phyloP scores from a whole-genome alignment of 2,329 filamentous ascomycete species.

The Talaromyces verruculosus region DNA sequence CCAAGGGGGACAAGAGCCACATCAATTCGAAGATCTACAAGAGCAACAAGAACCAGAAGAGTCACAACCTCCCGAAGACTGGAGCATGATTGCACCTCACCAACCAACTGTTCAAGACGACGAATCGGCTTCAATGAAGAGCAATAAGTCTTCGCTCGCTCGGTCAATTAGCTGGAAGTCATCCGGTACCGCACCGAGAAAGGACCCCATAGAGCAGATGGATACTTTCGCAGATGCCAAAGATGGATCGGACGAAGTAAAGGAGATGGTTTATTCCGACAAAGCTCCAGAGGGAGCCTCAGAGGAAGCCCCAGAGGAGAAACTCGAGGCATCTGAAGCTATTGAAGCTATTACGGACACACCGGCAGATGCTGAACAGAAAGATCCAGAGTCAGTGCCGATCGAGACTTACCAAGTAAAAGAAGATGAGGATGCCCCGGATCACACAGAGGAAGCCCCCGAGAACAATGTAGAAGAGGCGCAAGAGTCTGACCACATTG shows the following conservation, averaged over 20 bases:
- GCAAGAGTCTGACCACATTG: not conserved
- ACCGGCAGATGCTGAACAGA: slow-evolving; percentile 12
- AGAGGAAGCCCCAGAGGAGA: not conserved
- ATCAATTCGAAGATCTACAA: not conserved
- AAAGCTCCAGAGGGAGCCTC: not conserved
- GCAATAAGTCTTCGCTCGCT: not conserved
- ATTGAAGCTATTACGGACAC: not conserved
- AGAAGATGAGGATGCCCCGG: not conserved
- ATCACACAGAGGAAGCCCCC: not conserved
- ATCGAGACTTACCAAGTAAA: not conserved
- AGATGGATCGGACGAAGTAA: not conserved
- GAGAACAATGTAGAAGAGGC: not conserved
- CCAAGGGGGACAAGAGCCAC: not conserved
- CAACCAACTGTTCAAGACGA: slow-evolving; percentile 17
- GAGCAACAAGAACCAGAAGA: not conserved
- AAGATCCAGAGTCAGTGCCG: not conserved
- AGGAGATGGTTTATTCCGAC: not conserved
- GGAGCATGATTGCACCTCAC: slow-evolving; percentile 16
- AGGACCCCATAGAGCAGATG: not conserved
- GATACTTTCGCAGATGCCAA: not conserved
- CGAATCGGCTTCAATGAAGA: slow-evolving; percentile 7
- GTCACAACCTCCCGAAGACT: slow-evolving; percentile 6
- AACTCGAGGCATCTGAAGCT: not conserved
- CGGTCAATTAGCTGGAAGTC: slow-evolving; percentile 5
- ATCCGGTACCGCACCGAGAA: not conserved